Base-by-base conservation (phyloP, 1,284 basidiomycete genomes). In the Entoloma clypeatum region DNA sequence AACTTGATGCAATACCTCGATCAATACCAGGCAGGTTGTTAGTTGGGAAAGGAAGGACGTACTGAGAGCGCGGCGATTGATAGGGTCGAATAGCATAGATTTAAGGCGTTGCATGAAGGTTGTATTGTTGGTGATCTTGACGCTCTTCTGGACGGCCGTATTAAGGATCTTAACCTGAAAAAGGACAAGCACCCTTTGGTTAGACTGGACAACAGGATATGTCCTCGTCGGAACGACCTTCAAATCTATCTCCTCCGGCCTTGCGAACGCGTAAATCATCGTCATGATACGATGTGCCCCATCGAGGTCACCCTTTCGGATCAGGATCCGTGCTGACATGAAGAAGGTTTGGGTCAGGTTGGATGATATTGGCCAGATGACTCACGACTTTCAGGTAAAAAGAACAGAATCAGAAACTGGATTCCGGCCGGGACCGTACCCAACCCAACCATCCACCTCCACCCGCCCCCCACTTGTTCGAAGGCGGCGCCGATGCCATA, bases 401-500 rank as follows among this genome's bases (percentile, higher is more conserved):
- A 79, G 39, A 74, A 64, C 36, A 91, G 60, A 39, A 80, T 62
- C 5, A 71, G 39, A 27, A 82, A 68, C 55, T 91, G 87, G 1
- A 88, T 45, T 1, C 66, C 74, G 0, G 85, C 81, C 1, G 86
- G 86, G 1, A 85, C 65, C 1, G 75, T 74, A 11, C 84, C 83
- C 1, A 89, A 64, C 1, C 85, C 86, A 17, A 90, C 84, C 85
- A 91, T 89, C 79, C 79, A 91, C 39, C 88, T 66, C 88, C 88
- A 92, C 0, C 88, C 88, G 8, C 74, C 67, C 21, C 62, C 55
- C 17, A 78, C 64, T 41, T 78, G 71, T 40, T 74, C 76, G 51
- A 92, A 90, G 0, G 74, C 81, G 7, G 85, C 82, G 25, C 83
- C 85, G 37, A 89, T 84, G 21, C 75, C 82, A 52, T 88, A 89